Conservation (phyloP, 352 stramenopile genomes). For the Phytophthora hibernalis region DNA sequence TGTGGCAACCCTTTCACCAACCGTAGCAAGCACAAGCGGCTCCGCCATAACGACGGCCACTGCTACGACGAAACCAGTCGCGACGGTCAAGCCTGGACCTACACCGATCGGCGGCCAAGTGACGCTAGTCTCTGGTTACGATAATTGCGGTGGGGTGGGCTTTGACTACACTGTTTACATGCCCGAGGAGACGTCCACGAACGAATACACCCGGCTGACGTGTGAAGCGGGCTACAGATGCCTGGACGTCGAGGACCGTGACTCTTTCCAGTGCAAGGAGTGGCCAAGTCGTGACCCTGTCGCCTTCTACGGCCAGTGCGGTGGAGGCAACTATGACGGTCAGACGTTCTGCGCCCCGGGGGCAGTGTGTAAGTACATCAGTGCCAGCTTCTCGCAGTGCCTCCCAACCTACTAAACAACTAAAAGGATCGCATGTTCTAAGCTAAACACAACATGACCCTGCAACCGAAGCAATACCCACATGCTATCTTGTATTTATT, state of each 20-base stretch:
- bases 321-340: constrained; percentile 31
- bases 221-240: constrained; percentile 29
- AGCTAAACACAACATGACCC: background rate
- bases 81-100: constrained; percentile 10
- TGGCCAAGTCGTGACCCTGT: constrained; percentile 31
- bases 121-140: constrained; percentile 19
- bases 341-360: constrained; percentile 37
- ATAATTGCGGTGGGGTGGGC: constrained; percentile 22
- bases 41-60: background rate
- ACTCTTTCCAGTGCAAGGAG: constrained; percentile 23
- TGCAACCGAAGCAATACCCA: background rate
- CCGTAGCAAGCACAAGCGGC: background rate
- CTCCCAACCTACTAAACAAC: constrained; percentile 30
- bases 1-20: background rate
- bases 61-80: background rate
- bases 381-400: constrained; percentile 36
- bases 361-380: constrained; percentile 37
- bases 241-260: constrained; percentile 11
- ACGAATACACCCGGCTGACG: constrained; percentile 16
- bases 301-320: constrained; percentile 35
- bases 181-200: constrained; percentile 9
- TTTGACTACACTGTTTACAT: constrained; percentile 40
- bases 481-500: background rate
- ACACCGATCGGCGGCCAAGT: constrained; percentile 20
- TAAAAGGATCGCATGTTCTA: background rate